Conservation (phyloP, 345 rosid species). For the Eucalyptus virginea region DNA sequence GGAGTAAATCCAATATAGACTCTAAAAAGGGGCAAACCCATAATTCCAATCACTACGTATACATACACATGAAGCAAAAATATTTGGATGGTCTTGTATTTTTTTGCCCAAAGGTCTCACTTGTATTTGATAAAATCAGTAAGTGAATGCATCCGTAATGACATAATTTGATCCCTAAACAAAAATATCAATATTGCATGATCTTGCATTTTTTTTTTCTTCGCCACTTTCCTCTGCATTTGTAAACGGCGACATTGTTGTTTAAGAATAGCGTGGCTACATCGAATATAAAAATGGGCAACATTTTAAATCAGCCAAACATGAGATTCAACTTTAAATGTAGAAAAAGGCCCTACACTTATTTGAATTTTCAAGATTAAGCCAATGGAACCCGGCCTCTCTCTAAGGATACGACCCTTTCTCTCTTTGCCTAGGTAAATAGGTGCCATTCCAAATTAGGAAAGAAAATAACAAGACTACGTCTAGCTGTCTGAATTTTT, state of each 20-base stretch:
- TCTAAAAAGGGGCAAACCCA: background rate
- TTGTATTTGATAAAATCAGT: background rate
- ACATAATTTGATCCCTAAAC: background rate
- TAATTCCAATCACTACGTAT: background rate
- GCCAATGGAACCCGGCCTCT: background rate
- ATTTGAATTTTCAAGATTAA: background rate
- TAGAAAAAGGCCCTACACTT: background rate
- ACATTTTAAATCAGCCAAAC: background rate
- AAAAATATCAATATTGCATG: background rate
- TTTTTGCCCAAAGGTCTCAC: background rate
- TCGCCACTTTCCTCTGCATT: background rate
- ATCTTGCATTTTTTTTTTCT: background rate
- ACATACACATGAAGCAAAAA: background rate
- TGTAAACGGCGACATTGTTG: background rate
- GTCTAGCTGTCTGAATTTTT: fast-evolving
- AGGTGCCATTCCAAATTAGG: background rate
- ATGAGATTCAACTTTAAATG: background rate
- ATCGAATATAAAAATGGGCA: background rate
- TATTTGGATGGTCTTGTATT: background rate
- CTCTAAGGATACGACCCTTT: background rate
- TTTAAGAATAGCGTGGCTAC: background rate
- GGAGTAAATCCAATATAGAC: background rate
- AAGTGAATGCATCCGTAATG: background rate
- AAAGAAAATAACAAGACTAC: background rate
- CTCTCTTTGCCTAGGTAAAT: background rate